Conservation (phyloP, 257 asterid genomes). For the Solanum habrochaites region DNA sequence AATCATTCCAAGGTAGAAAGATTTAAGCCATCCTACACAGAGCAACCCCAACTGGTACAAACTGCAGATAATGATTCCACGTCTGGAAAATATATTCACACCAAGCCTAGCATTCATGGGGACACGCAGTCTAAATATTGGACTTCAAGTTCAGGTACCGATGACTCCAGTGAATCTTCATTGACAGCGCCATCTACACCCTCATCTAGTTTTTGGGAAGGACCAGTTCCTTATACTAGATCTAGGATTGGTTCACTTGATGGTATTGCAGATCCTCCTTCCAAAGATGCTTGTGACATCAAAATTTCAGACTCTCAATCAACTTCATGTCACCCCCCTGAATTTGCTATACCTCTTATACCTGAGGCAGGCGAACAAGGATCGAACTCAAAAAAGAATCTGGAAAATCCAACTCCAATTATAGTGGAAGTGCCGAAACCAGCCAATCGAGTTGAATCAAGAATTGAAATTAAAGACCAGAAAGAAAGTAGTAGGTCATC, state of each 20-base stretch:
- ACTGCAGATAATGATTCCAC: conserved; percentile 1
- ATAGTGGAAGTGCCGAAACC: conserved; percentile 14
- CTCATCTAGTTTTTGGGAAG: conserved; percentile 64
- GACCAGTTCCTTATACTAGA: conserved; percentile 26
- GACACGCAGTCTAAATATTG: conserved; percentile 17
- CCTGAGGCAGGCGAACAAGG: conserved; percentile 4
- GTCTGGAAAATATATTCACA: conserved; percentile 1
- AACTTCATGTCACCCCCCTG: conserved; percentile 5
- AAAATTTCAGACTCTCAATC: conserved; percentile 11
- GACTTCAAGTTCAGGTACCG: conserved; percentile 17
- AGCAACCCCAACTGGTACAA: conserved; percentile 12
- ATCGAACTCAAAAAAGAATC: conserved; percentile 10
- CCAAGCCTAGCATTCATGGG: conserved; percentile 5
- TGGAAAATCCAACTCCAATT: conserved; percentile 9
- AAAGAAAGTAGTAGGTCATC: conserved; percentile 15
- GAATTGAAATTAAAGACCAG: conserved; percentile 13
- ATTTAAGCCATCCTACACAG: conserved; percentile 12
- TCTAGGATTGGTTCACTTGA: conserved; percentile 21
- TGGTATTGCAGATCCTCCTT: conserved; percentile 9
- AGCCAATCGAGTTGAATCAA: background rate
- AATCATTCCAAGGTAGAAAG: conserved; percentile 2
- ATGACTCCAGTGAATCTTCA: conserved; percentile 27
- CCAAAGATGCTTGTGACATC: conserved; percentile 9
- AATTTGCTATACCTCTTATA: conserved; percentile 4
- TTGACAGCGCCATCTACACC: conserved; percentile 43